A percentile compares a stretch with the other conserved stretches of the same genome.
Conservation (phyloP, 2,329 filamentous ascomycete genomes). For the Leptographium flavum region DNA sequence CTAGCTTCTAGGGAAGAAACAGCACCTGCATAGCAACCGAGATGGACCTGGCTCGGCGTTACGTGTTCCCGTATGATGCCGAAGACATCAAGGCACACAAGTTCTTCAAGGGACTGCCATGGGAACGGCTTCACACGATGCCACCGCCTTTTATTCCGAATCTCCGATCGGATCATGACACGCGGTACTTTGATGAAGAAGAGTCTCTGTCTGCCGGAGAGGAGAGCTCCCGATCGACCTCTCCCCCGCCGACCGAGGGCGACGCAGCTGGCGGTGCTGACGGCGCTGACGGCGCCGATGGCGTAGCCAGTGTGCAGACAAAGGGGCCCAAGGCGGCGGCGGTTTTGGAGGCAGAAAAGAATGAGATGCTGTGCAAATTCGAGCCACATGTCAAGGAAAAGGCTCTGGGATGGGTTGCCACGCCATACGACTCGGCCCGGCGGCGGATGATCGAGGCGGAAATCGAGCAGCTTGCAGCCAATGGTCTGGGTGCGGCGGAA, state of each 20-base stretch:
- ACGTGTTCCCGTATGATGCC: constrained; percentile 73
- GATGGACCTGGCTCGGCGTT: constrained; percentile 28
- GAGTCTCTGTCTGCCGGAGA: constrained; percentile 48
- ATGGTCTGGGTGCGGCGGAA: constrained; percentile 20
- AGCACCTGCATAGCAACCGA: constrained; percentile 7
- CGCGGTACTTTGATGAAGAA: constrained; percentile 80
- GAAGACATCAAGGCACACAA: constrained; percentile 79
- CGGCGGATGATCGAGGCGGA: constrained; percentile 34
- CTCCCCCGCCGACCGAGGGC: constrained; percentile 31
- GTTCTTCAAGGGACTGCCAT: constrained; percentile 70
- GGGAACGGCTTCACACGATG: constrained; percentile 58
- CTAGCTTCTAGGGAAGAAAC: not conserved
- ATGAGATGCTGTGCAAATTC: constrained; percentile 22
- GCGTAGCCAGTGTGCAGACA: not conserved
- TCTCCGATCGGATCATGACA: constrained; percentile 54
- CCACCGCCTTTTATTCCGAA: constrained; percentile 69
- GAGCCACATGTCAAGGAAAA: constrained; percentile 25
- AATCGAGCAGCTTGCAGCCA: constrained; percentile 23
- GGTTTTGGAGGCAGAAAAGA: constrained; percentile 15
- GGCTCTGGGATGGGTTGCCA: constrained; percentile 29
- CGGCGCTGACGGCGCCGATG: not conserved
- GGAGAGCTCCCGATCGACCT: constrained; percentile 2
- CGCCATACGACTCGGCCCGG: constrained; percentile 32
- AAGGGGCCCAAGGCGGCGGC: constrained; percentile 1
- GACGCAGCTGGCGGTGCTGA: constrained; percentile 21